These are phyloP conservation scores for Rhynchosporium graminicola DNA, from an alignment of 2,329 filamentous ascomycete genomes.

Conservation along the genomic window DNA sequence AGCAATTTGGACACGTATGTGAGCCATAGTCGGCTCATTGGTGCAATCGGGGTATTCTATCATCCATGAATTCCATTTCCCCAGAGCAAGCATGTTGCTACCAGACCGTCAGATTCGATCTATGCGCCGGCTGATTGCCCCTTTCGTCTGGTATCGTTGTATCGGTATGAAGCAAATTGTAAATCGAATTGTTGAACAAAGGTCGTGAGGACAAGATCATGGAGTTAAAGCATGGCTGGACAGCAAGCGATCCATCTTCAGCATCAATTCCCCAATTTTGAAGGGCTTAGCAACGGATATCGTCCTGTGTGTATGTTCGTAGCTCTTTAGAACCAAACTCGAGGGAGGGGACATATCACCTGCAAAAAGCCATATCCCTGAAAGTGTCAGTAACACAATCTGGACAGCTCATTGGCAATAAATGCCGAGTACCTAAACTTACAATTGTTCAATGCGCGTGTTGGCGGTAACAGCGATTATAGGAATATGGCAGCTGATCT, in stretches of 20 bases:
- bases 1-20: neutral
- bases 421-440: neutral
- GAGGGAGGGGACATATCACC: constrained; percentile 57
- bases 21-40: neutral
- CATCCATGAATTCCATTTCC: neutral
- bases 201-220: neutral
- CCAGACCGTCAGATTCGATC: neutral
- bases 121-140: neutral
- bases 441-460: constrained; percentile 46
- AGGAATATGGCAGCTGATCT: constrained; percentile 51
- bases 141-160: neutral
- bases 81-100: neutral
- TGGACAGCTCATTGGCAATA: neutral
- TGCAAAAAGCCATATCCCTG: constrained; percentile 37
- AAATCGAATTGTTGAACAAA: neutral
- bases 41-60: neutral
- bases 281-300: constrained; percentile 77
- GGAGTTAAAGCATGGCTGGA: neutral
- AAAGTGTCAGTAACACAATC: neutral
- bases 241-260: constrained; percentile 54
- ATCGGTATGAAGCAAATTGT: neutral
- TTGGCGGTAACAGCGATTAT: constrained; percentile 52
- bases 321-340: neutral
- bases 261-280: constrained; percentile 64
- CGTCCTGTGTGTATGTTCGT: constrained; percentile 50